phyloP scores from a whole-genome alignment of 306 rosid genomes.

The Glycine soja region DNA sequence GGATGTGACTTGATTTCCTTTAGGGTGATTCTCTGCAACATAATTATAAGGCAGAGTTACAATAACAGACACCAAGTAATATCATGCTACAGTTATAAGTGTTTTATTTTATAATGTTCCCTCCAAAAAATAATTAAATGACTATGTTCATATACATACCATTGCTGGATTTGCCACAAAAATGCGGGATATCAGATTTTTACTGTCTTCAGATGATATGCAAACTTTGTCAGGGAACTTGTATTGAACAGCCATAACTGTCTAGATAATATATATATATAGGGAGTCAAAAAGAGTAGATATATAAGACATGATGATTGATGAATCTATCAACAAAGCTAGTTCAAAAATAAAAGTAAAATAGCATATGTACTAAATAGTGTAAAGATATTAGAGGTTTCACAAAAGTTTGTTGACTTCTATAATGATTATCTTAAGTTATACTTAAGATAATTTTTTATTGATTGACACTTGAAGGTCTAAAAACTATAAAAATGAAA shows the following conservation, averaged over 20 bases:
- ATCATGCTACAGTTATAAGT: neutral
- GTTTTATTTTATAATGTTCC: neutral
- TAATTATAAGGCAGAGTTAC: conserved; percentile 32
- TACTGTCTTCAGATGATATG: too few relatives aligned
- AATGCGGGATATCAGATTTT: conserved; percentile 68
- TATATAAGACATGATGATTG: too few relatives aligned
- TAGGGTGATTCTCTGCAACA: conserved; percentile 62
- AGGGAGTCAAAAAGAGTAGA: too few relatives aligned
- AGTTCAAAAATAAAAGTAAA: too few relatives aligned
- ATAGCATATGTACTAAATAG: too few relatives aligned
- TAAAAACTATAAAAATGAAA: neutral
- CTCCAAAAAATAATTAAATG: neutral
- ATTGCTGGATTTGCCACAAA: conserved; percentile 68
- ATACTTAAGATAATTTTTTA: neutral
- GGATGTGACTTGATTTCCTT: conserved; percentile 68
- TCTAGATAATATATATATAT: conserved; percentile 50
- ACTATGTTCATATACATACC: conserved; percentile 48
- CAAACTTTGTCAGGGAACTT: conserved; percentile 65
- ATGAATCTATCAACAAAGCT: too few relatives aligned
- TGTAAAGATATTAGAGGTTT: too few relatives aligned
- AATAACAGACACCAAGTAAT: neutral
- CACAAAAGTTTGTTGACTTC: too few relatives aligned
- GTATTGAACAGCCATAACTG: conserved; percentile 71
- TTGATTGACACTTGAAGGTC: neutral
- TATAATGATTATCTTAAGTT: too few relatives aligned